Evolutionary conservation across 2,329 filamentous ascomycete genomes (phyloP).

Genomic region (Stachybotrys chlorohalonatus): DNA sequence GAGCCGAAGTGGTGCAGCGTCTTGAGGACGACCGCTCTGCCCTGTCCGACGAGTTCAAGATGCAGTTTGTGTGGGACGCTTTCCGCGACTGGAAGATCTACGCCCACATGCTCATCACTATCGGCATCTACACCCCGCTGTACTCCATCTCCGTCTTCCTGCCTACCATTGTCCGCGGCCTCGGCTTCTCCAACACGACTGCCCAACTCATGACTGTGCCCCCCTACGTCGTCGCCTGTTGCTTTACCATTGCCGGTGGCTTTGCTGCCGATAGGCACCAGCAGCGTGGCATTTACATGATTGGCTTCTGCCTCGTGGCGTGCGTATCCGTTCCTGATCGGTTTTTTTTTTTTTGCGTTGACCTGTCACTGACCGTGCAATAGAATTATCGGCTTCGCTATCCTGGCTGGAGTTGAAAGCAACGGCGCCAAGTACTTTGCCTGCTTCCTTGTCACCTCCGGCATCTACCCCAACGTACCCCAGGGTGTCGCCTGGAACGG

Average conservation of each 20-base stretch:
- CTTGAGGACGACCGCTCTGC: slow-evolving; percentile 32
- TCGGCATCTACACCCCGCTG: slow-evolving; percentile 38
- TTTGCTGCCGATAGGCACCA: slow-evolving; percentile 30
- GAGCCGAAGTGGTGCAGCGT: slow-evolving; percentile 30
- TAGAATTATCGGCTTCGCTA: slow-evolving; percentile 23
- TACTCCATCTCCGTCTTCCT: slow-evolving; percentile 29
- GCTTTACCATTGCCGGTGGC: slow-evolving; percentile 27
- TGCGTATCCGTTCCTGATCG: slow-evolving; percentile 10
- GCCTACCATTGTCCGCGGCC: slow-evolving; percentile 24
- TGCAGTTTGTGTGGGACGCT: slow-evolving; percentile 45
- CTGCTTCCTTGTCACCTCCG: slow-evolving; percentile 30
- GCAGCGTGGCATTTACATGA: slow-evolving; percentile 28
- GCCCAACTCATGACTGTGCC: slow-evolving; percentile 29
- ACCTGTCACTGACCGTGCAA: slow-evolving; percentile 5
- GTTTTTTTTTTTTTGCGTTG: background rate
- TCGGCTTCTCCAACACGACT: slow-evolving; percentile 25
- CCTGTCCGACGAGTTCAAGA: slow-evolving; percentile 47
- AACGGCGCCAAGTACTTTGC: slow-evolving; percentile 37
- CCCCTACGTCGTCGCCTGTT: slow-evolving; percentile 26
- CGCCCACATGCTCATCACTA: slow-evolving; percentile 52
- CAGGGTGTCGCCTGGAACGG: slow-evolving; percentile 49
- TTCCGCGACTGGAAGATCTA: slow-evolving; percentile 49
- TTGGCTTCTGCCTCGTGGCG: slow-evolving; percentile 24
- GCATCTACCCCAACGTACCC: slow-evolving; percentile 44
- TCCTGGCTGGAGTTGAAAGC: slow-evolving; percentile 21